Evolutionary conservation across 1,284 basidiomycete species (phyloP).

Genomic region (Boletus smithii): DNA sequence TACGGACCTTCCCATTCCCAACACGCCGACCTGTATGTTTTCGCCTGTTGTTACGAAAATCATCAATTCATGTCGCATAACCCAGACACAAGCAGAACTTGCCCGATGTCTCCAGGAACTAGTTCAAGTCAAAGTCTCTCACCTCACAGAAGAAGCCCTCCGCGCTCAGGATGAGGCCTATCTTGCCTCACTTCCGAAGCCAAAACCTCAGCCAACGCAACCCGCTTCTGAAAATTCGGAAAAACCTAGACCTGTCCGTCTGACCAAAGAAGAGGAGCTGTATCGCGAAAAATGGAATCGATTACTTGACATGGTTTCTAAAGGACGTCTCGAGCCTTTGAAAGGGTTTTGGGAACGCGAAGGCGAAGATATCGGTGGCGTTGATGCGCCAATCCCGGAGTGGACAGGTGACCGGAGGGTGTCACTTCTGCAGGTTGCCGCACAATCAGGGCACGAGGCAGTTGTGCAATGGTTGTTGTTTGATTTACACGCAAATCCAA

Average conservation of each 20-base stretch:
- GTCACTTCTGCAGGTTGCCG: slow-evolving; percentile 80
- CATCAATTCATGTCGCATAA: slow-evolving; percentile 9
- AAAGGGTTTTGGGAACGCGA: slow-evolving; percentile 83
- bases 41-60: not conserved
- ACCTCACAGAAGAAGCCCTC: slow-evolving; percentile 83
- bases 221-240: slow-evolving; percentile 31
- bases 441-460: slow-evolving; percentile 73
- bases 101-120: slow-evolving; percentile 86
- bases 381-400: slow-evolving; percentile 62
- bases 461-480: slow-evolving; percentile 78
- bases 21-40: slow-evolving; percentile 82
- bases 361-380: slow-evolving; percentile 51
- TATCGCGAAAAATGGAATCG: slow-evolving; percentile 75
- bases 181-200: slow-evolving; percentile 81
- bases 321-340: slow-evolving; percentile 80
- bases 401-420: slow-evolving; percentile 57
- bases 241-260: slow-evolving; percentile 54
- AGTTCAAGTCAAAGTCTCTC: slow-evolving; percentile 80
- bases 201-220: slow-evolving; percentile 47
- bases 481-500: slow-evolving; percentile 82
- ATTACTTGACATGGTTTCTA: slow-evolving; percentile 84
- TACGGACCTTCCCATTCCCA: slow-evolving; percentile 90
- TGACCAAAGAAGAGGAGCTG: slow-evolving; percentile 76
- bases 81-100: slow-evolving; percentile 87
- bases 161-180: slow-evolving; percentile 84